Conservation (phyloP, 1,284 basidiomycete species). For the Macrocybe sp. region DNA sequence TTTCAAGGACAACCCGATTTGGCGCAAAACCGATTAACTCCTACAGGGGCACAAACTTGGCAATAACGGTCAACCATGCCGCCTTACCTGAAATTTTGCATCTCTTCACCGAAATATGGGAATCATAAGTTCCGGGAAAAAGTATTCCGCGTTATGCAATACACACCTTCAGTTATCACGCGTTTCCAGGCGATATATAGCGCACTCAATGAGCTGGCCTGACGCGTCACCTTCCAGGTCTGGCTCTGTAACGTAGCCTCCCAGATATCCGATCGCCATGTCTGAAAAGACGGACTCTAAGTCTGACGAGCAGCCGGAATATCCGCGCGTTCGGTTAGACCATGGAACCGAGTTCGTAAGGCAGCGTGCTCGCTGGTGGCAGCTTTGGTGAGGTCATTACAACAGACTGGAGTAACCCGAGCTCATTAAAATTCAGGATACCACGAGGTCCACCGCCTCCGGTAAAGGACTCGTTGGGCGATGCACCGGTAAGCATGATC, state of each 20-base stretch:
- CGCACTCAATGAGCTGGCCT: too few relatives aligned
- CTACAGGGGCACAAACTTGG: too few relatives aligned
- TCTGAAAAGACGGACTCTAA: not conserved
- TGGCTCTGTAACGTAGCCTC: not conserved
- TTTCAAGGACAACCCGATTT: too few relatives aligned
- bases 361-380: slow-evolving; percentile 45
- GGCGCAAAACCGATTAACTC: too few relatives aligned
- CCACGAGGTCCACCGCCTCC: slow-evolving; percentile 55
- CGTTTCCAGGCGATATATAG: too few relatives aligned
- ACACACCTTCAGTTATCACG: too few relatives aligned
- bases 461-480: slow-evolving; percentile 50
- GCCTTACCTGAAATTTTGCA: too few relatives aligned
- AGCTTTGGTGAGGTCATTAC: slow-evolving; percentile 31
- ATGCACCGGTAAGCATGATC: slow-evolving; percentile 38
- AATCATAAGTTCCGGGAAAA: too few relatives aligned
- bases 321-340: slow-evolving; percentile 36
- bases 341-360: slow-evolving; percentile 39
- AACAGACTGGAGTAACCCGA: not conserved
- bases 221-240: too few relatives aligned
- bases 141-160: too few relatives aligned
- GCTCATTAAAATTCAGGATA: slow-evolving; percentile 33
- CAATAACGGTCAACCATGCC: too few relatives aligned
- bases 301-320: slow-evolving; percentile 7
- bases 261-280: not conserved
- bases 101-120: too few relatives aligned